A percentile compares a stretch with the other conserved stretches of the same genome.
Conservation (phyloP, 306 rosid genomes). For the Prunus persica region Prunus_persica_NCBIv2 NC_034013.1:13832001-13832500, state of each 20-base stretch:
- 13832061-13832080: constrained; percentile 90
- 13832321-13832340: too few species aligned
- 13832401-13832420: too few species aligned
- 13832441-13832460: constrained; percentile 77
- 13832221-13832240: constrained; percentile 87
- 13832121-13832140: constrained; percentile 53
- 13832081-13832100: constrained; percentile 61
- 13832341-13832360: not conserved
- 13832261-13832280: not conserved
- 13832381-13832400: too few species aligned
- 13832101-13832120: constrained; percentile 58
- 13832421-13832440: constrained; percentile 52
- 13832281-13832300: not conserved
- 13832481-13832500: constrained; percentile 93
- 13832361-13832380: too few species aligned
- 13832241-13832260: constrained; percentile 63
- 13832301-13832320: not conserved
- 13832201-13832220: constrained; percentile 68
- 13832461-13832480: constrained; percentile 73
- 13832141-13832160: constrained; percentile 61
- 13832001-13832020: too few species aligned
- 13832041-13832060: not conserved
- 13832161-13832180: constrained; percentile 87
- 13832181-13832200: constrained; percentile 61
- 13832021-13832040: too few species aligned